These are phyloP conservation scores for Oldenlandia corymbosa DNA, from an alignment of 257 asterid genomes.

Conservation along the genomic window DNA sequence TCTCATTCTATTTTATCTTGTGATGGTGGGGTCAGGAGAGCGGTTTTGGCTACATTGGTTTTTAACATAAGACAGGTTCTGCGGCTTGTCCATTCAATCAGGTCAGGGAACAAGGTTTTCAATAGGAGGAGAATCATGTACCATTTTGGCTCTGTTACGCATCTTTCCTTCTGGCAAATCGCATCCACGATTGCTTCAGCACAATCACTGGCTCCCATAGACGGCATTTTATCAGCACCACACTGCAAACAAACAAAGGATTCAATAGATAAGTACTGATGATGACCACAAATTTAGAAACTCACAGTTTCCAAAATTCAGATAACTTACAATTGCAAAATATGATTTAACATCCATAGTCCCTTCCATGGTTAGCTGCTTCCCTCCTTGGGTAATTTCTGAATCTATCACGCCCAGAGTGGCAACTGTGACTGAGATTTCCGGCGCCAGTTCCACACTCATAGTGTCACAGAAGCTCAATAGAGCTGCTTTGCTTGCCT, in stretches of 20 bases:
- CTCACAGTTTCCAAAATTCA: too few species aligned
- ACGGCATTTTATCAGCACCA: neutral
- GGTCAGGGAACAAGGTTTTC: constrained; percentile 14
- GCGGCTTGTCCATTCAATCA: constrained; percentile 5
- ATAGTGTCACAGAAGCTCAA: constrained; percentile 19
- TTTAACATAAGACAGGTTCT: too few species aligned
- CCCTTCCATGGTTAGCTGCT: constrained; percentile 11
- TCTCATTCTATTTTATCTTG: too few species aligned
- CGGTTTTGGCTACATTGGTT: too few species aligned
- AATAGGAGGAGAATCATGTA: neutral
- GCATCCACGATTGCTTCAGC: constrained; percentile 21
- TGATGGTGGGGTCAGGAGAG: too few species aligned
- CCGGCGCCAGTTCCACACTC: constrained; percentile 20
- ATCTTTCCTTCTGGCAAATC: constrained; percentile 14
- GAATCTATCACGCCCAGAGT: constrained; percentile 21
- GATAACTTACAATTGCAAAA: too few species aligned
- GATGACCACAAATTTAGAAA: too few species aligned
- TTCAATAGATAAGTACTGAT: too few species aligned
- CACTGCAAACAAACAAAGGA: too few species aligned
- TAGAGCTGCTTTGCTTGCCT: constrained; percentile 26
- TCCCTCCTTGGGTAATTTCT: constrained; percentile 20
- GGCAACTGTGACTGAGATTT: constrained; percentile 21
- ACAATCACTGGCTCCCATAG: constrained; percentile 13
- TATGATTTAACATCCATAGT: too few species aligned
- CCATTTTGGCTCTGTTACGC: constrained; percentile 20